Evolutionary conservation across 805 yeast genomes (phyloP), one percentile per base, ranked within the genome.

Genomic region (Candida dajiaensis): DNA sequence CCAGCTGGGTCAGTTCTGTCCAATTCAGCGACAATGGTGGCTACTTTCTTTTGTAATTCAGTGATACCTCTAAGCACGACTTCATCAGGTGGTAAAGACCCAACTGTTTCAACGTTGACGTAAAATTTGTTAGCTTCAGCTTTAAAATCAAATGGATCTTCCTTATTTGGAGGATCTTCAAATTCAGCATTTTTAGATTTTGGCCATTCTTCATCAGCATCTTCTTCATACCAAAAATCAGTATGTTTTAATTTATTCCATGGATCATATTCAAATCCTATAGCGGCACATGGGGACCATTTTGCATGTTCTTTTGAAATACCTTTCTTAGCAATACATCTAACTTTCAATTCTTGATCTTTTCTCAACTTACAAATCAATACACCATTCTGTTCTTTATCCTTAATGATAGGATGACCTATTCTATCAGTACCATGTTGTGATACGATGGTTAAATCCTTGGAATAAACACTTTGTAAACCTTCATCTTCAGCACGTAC

Each of bases 181-280:
- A 92, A 94, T 59, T 88, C 96, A 55, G 95, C 81, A 67, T 94
- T 92, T 53, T 78, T 78, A 38, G 88, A 78, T 52, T 76, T 76
- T 33, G 99, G 99, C 99, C 99, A 94, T 71, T 94, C 99, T 40
- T 74, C 78, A 36, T 80, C 88, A 29, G 87, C 85, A 62, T 81
- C 85, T 51, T 82, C 92, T 68, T 94, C 99, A 64, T 85, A 88
- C 99, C 99, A 94, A 62, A 78, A 87, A 58, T 89, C 96, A 0
- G 99, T 94, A 65, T 94, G 99, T 63, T 86, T 84, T 59, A 94
- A 75, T 68, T 92, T 94, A 69, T 94, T 94, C 95, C 96, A 92
- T n/a, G 99, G 99, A 61, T 92, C 99, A 62, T 92, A 92, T 66
- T 92, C 99, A 59, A 92, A 92, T 18, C 95, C 97, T 46, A 92